Percentiles rank a stretch among this genome's conserved stretches.
Conservation (phyloP, 441 rosid species). For the Gossypium aridum region DNA sequence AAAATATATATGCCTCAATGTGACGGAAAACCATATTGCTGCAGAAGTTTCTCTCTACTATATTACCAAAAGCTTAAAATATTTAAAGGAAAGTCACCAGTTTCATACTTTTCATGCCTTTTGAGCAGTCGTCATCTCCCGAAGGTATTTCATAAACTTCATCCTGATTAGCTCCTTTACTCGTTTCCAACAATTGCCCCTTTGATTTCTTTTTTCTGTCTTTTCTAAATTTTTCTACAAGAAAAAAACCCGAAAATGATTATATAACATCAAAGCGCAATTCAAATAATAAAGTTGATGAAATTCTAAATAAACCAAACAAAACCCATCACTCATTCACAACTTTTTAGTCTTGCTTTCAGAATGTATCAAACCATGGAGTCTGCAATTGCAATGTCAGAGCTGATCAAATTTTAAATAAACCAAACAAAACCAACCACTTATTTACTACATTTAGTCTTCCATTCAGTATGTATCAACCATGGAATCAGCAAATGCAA, state of each 20-base stretch:
- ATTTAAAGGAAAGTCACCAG: background rate
- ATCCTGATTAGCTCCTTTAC: conserved; percentile 29
- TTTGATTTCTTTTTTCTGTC: conserved; percentile 38
- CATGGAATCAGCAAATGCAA: background rate
- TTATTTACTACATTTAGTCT: background rate
- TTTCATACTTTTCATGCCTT: conserved; percentile 84
- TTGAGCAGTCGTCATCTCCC: conserved; percentile 71
- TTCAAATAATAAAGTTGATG: background rate
- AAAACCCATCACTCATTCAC: background rate
- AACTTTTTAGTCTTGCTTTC: background rate
- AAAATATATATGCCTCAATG: background rate
- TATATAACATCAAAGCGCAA: background rate
- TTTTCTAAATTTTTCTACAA: conserved; percentile 51
- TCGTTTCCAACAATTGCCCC: conserved; percentile 24
- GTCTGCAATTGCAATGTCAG: background rate
- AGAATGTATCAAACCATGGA: background rate
- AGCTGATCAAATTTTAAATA: background rate
- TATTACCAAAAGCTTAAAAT: background rate
- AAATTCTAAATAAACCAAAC: background rate
- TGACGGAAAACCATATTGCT: background rate
- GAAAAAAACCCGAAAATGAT: background rate
- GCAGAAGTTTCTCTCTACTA: background rate
- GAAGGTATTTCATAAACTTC: conserved; percentile 68
- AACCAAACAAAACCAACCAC: background rate
- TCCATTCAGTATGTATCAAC: too few relatives aligned